Percentiles rank a stretch among this genome's conserved stretches.
Conservation (phyloP, 2,329 filamentous ascomycete genomes). For the Aspergillus sp. region DNA sequence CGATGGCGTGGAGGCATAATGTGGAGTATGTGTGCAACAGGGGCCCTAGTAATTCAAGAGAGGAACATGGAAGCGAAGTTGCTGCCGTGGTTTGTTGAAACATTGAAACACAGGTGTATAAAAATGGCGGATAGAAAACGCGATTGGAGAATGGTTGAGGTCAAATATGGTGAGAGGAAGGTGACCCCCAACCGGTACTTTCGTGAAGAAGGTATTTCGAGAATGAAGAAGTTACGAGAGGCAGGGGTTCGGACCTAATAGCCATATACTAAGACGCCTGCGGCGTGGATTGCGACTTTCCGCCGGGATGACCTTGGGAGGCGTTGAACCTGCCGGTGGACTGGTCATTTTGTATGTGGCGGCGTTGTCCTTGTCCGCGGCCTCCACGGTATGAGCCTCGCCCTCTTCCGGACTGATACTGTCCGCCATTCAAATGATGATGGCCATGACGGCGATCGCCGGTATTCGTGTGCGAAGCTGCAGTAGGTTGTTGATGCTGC, state of each 20-base stretch:
- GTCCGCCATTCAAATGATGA: constrained; percentile 40
- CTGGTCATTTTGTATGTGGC: constrained; percentile 39
- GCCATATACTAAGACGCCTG: constrained; percentile 33
- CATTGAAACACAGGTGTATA: constrained; percentile 10
- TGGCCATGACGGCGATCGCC: constrained; percentile 43
- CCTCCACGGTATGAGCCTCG: constrained; percentile 50
- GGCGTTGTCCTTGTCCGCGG: constrained; percentile 49
- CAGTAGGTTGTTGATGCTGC: constrained; percentile 28
- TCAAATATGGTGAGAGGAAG: no score
- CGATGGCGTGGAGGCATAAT: neutral
- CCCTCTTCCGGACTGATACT: constrained; percentile 44
- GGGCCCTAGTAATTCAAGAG: neutral
- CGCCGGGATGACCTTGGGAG: constrained; percentile 33
- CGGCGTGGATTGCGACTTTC: constrained; percentile 35
- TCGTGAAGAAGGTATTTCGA: neutral
- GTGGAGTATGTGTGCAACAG: neutral
- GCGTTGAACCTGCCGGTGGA: constrained; percentile 29
- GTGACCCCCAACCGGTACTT: neutral
- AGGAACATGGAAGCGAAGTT: constrained; percentile 24
- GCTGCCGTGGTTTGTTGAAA: constrained; percentile 24
- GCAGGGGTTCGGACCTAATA: neutral
- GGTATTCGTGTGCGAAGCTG: constrained; percentile 29
- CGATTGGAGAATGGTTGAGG: no score
- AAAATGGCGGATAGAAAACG: neutral
- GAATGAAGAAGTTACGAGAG: neutral